These are phyloP conservation scores for Cryptosporidium ubiquitum DNA, from an alignment of 169 alveolate genomes.

Conservation along the genomic window DNA sequence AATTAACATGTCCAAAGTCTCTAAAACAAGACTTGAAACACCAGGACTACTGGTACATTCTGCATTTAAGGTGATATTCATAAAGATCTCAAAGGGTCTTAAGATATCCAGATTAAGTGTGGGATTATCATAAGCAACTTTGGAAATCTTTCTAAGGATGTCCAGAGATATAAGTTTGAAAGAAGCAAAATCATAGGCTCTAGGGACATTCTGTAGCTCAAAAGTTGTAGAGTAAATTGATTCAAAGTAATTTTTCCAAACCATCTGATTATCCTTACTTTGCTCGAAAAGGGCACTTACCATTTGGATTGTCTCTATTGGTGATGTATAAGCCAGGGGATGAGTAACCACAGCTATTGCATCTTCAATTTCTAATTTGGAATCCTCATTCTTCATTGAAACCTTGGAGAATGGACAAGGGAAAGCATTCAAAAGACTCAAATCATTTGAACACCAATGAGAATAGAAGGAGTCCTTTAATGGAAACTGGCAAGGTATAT, in stretches of 20 bases:
- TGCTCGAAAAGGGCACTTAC: slow-evolving; percentile 52
- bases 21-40: slow-evolving; percentile 29
- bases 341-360: slow-evolving; percentile 67
- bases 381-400: slow-evolving; percentile 1
- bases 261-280: background rate
- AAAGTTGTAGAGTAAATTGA: slow-evolving; percentile 20
- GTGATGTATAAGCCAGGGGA: slow-evolving; percentile 68
- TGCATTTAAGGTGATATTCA: slow-evolving; percentile 56
- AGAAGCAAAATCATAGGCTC: slow-evolving; percentile 46
- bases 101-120: background rate
- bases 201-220: slow-evolving; percentile 19
- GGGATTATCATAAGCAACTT: slow-evolving; percentile 8
- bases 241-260: slow-evolving; percentile 59
- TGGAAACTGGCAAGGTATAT: slow-evolving; percentile 59
- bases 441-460: slow-evolving; percentile 70
- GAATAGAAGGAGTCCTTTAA: background rate
- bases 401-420: slow-evolving; percentile 53
- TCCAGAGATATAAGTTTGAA: slow-evolving; percentile 38
- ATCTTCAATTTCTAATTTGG: slow-evolving; percentile 35
- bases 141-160: slow-evolving; percentile 10
- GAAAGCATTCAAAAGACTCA: slow-evolving; percentile 42
- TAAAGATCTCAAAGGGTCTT: slow-evolving; percentile 18
- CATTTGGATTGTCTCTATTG: slow-evolving; percentile 34
- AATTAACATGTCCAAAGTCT: slow-evolving; percentile 28
- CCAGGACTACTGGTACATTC: slow-evolving; percentile 70